Percentiles rank a stretch among this genome's conserved stretches.
Evolutionary conservation across 306 rosid genomes (phyloP).

Genomic region (Hippophae rhamnoides): DNA sequence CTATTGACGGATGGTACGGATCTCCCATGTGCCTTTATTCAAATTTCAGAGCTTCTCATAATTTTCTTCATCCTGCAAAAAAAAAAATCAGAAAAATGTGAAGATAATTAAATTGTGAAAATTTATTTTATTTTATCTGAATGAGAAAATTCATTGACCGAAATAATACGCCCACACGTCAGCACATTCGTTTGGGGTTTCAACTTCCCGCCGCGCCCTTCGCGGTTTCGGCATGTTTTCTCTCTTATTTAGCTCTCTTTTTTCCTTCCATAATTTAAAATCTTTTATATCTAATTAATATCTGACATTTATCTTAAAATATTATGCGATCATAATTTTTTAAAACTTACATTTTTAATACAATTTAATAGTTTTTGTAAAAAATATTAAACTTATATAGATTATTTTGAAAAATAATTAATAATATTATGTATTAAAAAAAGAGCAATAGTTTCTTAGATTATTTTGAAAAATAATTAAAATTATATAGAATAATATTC

Average conservation of each 20-base stretch:
- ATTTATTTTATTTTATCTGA: neutral
- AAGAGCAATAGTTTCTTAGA: no score
- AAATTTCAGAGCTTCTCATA: neutral
- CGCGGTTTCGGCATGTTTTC: neutral
- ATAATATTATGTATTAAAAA: no score
- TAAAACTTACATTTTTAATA: no score
- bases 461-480: no score
- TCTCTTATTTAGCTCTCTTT: neutral
- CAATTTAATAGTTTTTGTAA: no score
- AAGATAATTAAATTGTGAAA: neutral
- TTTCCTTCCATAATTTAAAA: neutral
- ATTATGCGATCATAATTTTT: no score
- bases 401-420: no score
- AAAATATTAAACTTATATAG: no score
- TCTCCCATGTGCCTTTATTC: constrained; percentile 42
- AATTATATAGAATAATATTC: no score
- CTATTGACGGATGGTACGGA: constrained; percentile 42
- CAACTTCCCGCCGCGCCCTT: neutral
- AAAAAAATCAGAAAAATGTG: neutral
- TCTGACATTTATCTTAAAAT: no score
- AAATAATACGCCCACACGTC: constrained; percentile 20
- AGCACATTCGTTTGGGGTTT: constrained; percentile 9
- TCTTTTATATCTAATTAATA: no score
- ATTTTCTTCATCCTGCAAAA: neutral
- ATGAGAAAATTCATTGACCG: neutral